Evolutionary conservation across 2,329 filamentous ascomycete genomes (phyloP), one percentile per base, ranked within the genome.

Genomic region (Endothia cerciana): DNA sequence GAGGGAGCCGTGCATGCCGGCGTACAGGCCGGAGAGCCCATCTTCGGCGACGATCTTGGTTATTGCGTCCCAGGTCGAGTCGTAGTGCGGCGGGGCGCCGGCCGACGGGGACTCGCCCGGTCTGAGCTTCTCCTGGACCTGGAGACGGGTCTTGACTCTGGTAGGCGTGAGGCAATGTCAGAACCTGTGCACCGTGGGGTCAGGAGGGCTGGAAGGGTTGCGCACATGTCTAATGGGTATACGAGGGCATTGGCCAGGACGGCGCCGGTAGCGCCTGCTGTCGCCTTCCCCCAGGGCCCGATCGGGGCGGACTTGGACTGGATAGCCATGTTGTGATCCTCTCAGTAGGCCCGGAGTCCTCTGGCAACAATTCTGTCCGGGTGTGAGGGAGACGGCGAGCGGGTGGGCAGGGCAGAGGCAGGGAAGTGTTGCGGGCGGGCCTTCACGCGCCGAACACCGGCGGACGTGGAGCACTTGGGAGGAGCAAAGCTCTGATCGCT

Each of bases 231-330:
- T 68, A 99, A 85, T 57, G 95, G 95, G 79, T 99, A 99, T 65
- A 98, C 94, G 69, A 97, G 81, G 55, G 94, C 91, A 82, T 99
- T 99, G 66, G 95, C 95, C 67, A 99, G 84, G 45, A 98, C 93
- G 57, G 95, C 95, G 68, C 95, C 95, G 25, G 92, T 92, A 62
- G 95, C 93, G 73, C 95, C 95, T 69, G 95, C 94, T 71, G 97
- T 88, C 63, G 95, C 95, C 75, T 90, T 90, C 63, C 94, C 94
- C 94, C 94, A 98, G 63, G 95, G 92, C 51, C 95, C 93, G 67
- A 98, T 87, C 71, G 83, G 82, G 62, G 83, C 83, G 69, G 88
- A 84, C 78, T 93, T 94, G 47, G 85, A 87, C 73, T 85, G 84
- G 62, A 76, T 82, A 65, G 80, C 78, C 85, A 87, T 87, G 25